phyloP scores from a whole-genome alignment of 345 rosid species.

The Pistacia vera region DNA sequence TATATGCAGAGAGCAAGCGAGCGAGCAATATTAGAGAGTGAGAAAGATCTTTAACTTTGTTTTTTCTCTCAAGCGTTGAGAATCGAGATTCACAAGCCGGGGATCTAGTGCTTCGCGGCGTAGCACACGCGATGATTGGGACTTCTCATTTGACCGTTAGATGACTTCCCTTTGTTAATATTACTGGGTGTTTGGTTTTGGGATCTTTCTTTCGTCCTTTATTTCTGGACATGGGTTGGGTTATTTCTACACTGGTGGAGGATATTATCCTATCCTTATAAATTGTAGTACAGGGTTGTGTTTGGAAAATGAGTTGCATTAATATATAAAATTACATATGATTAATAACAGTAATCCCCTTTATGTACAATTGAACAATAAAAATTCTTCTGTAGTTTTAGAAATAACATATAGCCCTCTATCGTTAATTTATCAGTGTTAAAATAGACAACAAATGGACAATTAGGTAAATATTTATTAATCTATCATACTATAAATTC shows the following conservation, averaged over 20 bases:
- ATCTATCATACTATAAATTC: too few species aligned
- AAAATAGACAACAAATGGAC: too few species aligned
- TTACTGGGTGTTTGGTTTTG: background rate
- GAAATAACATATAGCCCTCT: too few species aligned
- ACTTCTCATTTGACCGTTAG: conserved; percentile 8
- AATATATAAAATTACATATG: too few species aligned
- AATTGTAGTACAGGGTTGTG: background rate
- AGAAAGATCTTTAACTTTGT: background rate
- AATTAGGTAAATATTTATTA: too few species aligned
- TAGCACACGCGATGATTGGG: background rate
- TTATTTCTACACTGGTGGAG: background rate
- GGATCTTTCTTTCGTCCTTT: background rate
- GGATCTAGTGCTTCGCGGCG: conserved; percentile 38
- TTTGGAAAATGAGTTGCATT: too few species aligned
- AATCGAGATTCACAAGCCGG: conserved; percentile 15
- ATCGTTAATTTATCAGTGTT: too few species aligned
- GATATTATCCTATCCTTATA: background rate
- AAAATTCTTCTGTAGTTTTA: too few species aligned
- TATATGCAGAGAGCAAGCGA: background rate
- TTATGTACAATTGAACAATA: too few species aligned
- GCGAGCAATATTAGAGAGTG: conserved; percentile 1
- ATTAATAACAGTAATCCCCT: too few species aligned
- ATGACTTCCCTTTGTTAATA: background rate
- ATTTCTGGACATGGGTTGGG: background rate
- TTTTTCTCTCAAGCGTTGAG: background rate